phyloP scores from a whole-genome alignment of 305 asterid species.

The Fraxinus sp. region DNA sequence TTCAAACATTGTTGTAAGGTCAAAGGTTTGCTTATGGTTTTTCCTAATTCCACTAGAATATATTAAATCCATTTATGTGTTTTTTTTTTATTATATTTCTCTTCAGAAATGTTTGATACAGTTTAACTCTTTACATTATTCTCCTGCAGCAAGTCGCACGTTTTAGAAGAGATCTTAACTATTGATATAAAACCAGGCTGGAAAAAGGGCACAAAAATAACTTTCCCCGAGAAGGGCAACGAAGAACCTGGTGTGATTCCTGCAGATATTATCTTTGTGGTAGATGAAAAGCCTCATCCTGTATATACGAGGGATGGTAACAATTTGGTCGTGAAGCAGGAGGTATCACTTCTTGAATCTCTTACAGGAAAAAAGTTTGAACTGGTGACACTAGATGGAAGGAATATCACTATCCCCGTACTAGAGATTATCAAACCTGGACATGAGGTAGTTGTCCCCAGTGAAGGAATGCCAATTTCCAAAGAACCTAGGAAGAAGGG shows the following conservation, averaged over 20 bases:
- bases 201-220: constrained; percentile 94
- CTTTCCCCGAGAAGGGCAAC: constrained; percentile 89
- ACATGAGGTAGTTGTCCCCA: constrained; percentile 54
- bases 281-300: constrained; percentile 79
- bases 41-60: background rate
- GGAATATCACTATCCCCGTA: constrained; percentile 60
- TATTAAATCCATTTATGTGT: background rate
- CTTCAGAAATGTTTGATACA: background rate
- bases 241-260: constrained; percentile 87
- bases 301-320: constrained; percentile 69
- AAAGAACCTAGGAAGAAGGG: constrained; percentile 78
- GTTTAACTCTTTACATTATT: background rate
- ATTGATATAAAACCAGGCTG: constrained; percentile 93
- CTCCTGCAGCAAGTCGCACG: constrained; percentile 52
- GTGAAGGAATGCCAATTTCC: constrained; percentile 92
- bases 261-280: constrained; percentile 72
- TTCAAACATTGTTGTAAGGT: background rate
- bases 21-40: background rate
- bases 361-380: constrained; percentile 75
- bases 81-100: background rate
- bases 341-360: constrained; percentile 79
- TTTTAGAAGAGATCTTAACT: constrained; percentile 68
- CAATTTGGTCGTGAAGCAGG: constrained; percentile 61
- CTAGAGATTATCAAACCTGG: constrained; percentile 80
- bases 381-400: constrained; percentile 65